Conservation (phyloP, 148 eudicot species). For the Rhododendron kiyosumense region DNA sequence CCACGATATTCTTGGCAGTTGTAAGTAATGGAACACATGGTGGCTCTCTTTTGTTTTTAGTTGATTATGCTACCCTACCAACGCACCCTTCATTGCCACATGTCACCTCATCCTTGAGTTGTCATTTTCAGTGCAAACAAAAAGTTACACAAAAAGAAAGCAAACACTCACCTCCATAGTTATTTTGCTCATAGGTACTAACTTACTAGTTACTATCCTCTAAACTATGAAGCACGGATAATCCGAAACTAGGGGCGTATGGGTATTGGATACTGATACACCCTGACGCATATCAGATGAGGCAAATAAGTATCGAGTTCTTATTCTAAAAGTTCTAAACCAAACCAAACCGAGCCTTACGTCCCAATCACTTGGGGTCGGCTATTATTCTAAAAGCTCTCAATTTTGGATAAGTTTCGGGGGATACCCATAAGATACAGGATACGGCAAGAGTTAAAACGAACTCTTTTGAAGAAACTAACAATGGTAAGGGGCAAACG, state of each 20-base stretch:
- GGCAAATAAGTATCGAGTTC: no score
- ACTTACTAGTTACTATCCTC: background rate
- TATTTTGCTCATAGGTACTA: background rate
- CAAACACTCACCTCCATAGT: background rate
- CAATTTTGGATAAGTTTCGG: background rate
- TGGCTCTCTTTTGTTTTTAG: background rate
- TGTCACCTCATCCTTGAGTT: background rate
- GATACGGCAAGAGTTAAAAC: background rate
- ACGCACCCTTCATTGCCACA: background rate
- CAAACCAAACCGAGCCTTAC: no score
- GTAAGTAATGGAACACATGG: background rate
- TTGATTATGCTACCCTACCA: background rate
- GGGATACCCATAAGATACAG: background rate
- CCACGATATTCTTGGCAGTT: background rate
- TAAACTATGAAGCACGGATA: background rate
- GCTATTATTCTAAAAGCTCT: no score
- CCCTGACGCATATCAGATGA: no score
- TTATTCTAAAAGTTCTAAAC: no score
- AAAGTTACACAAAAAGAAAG: background rate
- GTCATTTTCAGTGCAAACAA: background rate
- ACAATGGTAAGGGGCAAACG: background rate
- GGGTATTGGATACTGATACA: background rate
- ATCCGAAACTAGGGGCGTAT: background rate
- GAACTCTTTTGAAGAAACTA: background rate
- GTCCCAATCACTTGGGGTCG: no score